Evolutionary conservation across 805 yeast genomes (phyloP).

Genomic region (Ogataea nakhonphanomensis): DNA sequence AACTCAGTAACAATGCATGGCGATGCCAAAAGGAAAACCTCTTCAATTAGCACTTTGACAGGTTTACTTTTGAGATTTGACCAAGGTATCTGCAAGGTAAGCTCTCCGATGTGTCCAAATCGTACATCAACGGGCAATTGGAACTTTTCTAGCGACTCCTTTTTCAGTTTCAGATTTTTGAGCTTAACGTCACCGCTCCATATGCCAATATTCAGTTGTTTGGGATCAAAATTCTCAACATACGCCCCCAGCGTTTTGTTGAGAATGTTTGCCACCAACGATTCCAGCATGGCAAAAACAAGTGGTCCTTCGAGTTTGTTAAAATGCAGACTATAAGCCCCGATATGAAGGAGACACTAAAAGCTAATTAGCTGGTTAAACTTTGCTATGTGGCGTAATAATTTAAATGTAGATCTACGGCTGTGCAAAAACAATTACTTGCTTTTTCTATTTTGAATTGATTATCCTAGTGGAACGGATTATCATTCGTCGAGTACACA

Average conservation of each 20-base stretch:
- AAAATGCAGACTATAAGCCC: not conserved
- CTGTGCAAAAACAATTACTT: conserved; percentile 4
- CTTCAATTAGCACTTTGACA: conserved; percentile 81
- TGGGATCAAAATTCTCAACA: conserved; percentile 94
- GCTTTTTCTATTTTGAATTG: too few species aligned
- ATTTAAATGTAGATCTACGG: conserved; percentile 8
- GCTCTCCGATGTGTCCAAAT: conserved; percentile 85
- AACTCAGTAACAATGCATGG: conserved; percentile 62
- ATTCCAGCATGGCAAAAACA: conserved; percentile 10
- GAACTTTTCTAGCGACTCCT: conserved; percentile 84
- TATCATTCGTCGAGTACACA: too few species aligned
- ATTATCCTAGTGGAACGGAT: too few species aligned
- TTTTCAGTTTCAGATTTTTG: conserved; percentile 70
- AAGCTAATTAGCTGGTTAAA: conserved; percentile 1
- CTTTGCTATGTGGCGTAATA: conserved; percentile 13
- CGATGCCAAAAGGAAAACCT: conserved; percentile 76
- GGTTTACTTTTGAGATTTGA: conserved; percentile 90
- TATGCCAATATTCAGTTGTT: conserved; percentile 90
- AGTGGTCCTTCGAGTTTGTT: not conserved
- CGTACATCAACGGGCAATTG: conserved; percentile 83
- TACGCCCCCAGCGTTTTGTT: conserved; percentile 66
- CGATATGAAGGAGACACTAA: not conserved
- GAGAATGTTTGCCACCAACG: conserved; percentile 55
- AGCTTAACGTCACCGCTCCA: conserved; percentile 97
- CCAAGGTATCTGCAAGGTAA: conserved; percentile 95